Evolutionary conservation across 2,329 filamentous ascomycete species (phyloP).

Genomic region (Davidsoniella neocaledoniae): DNA sequence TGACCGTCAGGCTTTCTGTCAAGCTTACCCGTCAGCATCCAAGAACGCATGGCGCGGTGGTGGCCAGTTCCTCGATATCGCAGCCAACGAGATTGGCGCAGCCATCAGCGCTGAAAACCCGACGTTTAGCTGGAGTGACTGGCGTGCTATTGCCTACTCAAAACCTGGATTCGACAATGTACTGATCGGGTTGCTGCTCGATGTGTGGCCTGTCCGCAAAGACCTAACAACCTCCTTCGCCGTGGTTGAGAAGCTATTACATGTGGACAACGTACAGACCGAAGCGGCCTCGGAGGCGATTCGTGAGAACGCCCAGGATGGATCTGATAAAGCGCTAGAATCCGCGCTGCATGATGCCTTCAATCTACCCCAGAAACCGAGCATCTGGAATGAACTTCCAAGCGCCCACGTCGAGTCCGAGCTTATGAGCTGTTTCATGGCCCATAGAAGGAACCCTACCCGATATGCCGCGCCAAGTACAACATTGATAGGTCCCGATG

Average conservation of each 20-base stretch:
- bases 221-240: slow-evolving; percentile 2
- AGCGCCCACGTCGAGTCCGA: slow-evolving; percentile 4
- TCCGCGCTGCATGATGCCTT: slow-evolving; percentile 6
- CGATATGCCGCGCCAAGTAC: slow-evolving; percentile 9
- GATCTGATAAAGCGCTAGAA: background rate
- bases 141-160: slow-evolving; percentile 10
- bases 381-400: slow-evolving; percentile 9
- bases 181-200: slow-evolving; percentile 4
- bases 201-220: slow-evolving; percentile 8
- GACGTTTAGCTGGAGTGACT: slow-evolving; percentile 9
- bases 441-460: slow-evolving; percentile 9
- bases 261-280: background rate
- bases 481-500: slow-evolving; percentile 8
- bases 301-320: background rate
- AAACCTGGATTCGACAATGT: slow-evolving; percentile 10
- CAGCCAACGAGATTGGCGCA: slow-evolving; percentile 10
- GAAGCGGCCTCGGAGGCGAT: background rate
- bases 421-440: slow-evolving; percentile 1
- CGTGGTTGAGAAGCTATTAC: slow-evolving; percentile 5
- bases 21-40: slow-evolving; percentile 2
- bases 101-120: slow-evolving; percentile 10
- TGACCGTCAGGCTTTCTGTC: slow-evolving; percentile 5
- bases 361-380: slow-evolving; percentile 5
- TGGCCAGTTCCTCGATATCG: slow-evolving; percentile 11
- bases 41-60: slow-evolving; percentile 6